phyloP scores from a whole-genome alignment of 1,284 basidiomycete genomes.

The Tylopilus orsonianus region DNA sequence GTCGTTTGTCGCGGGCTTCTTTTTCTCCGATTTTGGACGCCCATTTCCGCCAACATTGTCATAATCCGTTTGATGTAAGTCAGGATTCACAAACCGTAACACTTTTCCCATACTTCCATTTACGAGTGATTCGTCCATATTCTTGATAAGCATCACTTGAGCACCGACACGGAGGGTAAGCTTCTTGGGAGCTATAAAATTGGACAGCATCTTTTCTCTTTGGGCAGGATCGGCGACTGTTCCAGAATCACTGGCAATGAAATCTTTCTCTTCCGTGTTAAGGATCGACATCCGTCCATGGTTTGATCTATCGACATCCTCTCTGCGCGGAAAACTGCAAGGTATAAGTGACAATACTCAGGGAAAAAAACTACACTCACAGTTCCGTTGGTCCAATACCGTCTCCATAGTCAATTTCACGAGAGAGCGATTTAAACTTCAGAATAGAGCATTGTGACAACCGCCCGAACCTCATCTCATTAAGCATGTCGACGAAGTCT shows the following conservation, averaged over 20 bases:
- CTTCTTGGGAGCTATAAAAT: slow-evolving; percentile 68
- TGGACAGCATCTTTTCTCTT: slow-evolving; percentile 64
- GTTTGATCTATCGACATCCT: slow-evolving; percentile 86
- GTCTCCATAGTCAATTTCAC: slow-evolving; percentile 63
- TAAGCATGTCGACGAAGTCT: slow-evolving; percentile 90
- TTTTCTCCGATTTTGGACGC: slow-evolving; percentile 26
- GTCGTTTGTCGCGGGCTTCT: slow-evolving; percentile 32
- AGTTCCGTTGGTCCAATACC: slow-evolving; percentile 81
- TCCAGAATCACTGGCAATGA: slow-evolving; percentile 55
- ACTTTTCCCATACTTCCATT: slow-evolving; percentile 73
- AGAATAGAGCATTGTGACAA: slow-evolving; percentile 56
- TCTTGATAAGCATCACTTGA: slow-evolving; percentile 70
- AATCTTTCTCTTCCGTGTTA: slow-evolving; percentile 45
- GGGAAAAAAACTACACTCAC: slow-evolving; percentile 37
- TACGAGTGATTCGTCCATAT: slow-evolving; percentile 68
- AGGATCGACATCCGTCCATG: slow-evolving; percentile 53
- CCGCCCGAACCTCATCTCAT: slow-evolving; percentile 87
- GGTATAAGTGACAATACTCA: slow-evolving; percentile 4
- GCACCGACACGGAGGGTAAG: slow-evolving; percentile 57
- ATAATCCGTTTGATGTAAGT: slow-evolving; percentile 27
- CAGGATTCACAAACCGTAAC: slow-evolving; percentile 48
- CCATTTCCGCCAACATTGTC: slow-evolving; percentile 36
- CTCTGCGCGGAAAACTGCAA: slow-evolving; percentile 77
- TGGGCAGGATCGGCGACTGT: slow-evolving; percentile 48
- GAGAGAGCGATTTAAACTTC: slow-evolving; percentile 61